These are phyloP conservation scores for Ocimum tenuiflorum DNA, from an alignment of 257 asterid species.

Conservation along the genomic window DNA sequence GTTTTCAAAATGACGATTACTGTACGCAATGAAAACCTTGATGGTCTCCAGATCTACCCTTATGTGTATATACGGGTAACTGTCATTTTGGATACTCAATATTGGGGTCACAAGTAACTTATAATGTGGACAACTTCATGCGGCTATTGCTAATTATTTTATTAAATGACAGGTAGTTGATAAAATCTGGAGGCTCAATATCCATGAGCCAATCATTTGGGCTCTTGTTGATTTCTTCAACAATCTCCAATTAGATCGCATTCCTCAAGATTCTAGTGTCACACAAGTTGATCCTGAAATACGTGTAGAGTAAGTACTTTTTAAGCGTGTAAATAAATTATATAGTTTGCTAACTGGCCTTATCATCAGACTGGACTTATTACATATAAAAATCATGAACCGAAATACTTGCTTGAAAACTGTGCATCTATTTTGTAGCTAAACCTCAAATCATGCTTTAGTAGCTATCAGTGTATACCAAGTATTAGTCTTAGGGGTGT, in stretches of 20 bases:
- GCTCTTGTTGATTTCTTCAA: conserved; percentile 78
- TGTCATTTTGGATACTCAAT: conserved; percentile 11
- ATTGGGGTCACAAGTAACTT: not conserved
- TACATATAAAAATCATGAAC: not conserved
- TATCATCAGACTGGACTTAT: not conserved
- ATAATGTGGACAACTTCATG: conserved; percentile 6
- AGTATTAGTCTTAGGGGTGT: not conserved
- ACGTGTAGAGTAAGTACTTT: conserved; percentile 72
- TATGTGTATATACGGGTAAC: conserved; percentile 73
- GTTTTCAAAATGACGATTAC: conserved; percentile 92
- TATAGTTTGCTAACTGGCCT: not conserved
- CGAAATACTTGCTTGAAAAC: not conserved
- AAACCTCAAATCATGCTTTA: not conserved
- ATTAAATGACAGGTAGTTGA: conserved; percentile 58
- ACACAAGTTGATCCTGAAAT: conserved; percentile 98
- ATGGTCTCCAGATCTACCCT: conserved; percentile 88
- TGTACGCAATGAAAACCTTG: conserved; percentile 58
- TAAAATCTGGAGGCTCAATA: conserved; percentile 74
- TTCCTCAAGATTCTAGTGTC: conserved; percentile 59
- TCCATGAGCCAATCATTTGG: conserved; percentile 97
- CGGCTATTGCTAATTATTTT: conserved; percentile 17
- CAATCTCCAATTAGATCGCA: conserved; percentile 72
- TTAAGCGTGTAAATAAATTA: not conserved
- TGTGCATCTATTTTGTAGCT: not conserved
- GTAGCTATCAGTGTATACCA: not conserved